Conservation (phyloP, 106 monocot species). For the Dendrobium catenatum region DNA sequence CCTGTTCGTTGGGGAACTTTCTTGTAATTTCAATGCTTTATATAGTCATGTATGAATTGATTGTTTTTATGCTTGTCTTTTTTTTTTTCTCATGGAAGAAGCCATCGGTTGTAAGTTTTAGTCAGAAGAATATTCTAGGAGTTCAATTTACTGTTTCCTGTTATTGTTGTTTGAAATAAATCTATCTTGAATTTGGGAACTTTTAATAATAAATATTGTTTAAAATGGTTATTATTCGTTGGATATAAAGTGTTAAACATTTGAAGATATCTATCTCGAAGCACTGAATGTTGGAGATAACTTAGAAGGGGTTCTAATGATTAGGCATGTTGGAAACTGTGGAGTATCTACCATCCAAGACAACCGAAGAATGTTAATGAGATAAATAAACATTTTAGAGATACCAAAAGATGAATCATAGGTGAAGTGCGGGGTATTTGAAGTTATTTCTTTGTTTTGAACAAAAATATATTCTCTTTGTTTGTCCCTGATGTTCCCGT, state of each 20-base stretch:
- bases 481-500: neutral
- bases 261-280: neutral
- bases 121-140: neutral
- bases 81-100: neutral
- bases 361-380: neutral
- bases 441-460: neutral
- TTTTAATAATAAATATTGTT: neutral
- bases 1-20: neutral
- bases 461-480: neutral
- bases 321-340: neutral
- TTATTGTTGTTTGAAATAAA: neutral
- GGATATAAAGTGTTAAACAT: neutral
- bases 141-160: neutral
- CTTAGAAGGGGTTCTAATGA: neutral
- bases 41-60: neutral
- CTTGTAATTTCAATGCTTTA: neutral
- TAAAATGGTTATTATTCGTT: neutral
- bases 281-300: neutral
- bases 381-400: neutral
- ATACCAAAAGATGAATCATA: neutral
- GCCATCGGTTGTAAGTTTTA: neutral
- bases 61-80: neutral
- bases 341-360: neutral
- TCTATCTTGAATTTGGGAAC: neutral
- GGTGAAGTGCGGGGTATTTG: neutral